Conservation (phyloP, 2,329 filamentous ascomycete genomes). For the Beauveria caledonica region DNA sequence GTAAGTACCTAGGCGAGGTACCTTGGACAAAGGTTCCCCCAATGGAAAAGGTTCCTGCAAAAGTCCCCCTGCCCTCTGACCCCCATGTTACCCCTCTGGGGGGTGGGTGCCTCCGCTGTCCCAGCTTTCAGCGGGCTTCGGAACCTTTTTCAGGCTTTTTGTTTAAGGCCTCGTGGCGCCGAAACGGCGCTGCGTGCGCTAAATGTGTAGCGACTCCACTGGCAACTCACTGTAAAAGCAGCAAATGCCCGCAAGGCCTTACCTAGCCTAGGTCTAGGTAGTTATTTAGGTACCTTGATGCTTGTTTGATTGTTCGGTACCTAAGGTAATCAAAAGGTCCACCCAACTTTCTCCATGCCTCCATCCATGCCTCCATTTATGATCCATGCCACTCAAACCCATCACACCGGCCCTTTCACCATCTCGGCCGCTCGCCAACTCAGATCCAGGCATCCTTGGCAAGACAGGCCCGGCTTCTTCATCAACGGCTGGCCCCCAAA, state of each 20-base stretch:
- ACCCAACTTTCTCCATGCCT: not conserved
- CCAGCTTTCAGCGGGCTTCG: not conserved
- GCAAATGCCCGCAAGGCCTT: too few species aligned
- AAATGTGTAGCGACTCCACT: not conserved
- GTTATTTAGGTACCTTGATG: too few species aligned
- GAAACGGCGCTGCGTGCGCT: not conserved
- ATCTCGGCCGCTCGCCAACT: constrained; percentile 7
- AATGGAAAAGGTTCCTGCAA: not conserved
- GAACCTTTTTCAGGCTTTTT: not conserved
- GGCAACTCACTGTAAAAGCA: too few species aligned
- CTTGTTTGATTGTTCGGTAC: too few species aligned
- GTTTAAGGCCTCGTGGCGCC: not conserved
- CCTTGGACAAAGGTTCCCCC: not conserved
- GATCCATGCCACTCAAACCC: not conserved
- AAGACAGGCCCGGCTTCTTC: not conserved
- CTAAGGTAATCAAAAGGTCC: constrained; percentile 6
- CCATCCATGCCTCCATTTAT: not conserved
- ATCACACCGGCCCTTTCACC: not conserved
- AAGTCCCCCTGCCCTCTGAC: not conserved
- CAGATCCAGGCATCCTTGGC: constrained; percentile 10
- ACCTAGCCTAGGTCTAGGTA: too few species aligned
- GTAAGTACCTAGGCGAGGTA: not conserved
- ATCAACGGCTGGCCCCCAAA: constrained; percentile 5
- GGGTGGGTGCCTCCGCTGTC: not conserved
- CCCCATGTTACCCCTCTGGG: not conserved